These are phyloP conservation scores for Aschersonia sp. DNA, from an alignment of 2,329 filamentous ascomycete genomes.

Conservation along the genomic window DNA sequence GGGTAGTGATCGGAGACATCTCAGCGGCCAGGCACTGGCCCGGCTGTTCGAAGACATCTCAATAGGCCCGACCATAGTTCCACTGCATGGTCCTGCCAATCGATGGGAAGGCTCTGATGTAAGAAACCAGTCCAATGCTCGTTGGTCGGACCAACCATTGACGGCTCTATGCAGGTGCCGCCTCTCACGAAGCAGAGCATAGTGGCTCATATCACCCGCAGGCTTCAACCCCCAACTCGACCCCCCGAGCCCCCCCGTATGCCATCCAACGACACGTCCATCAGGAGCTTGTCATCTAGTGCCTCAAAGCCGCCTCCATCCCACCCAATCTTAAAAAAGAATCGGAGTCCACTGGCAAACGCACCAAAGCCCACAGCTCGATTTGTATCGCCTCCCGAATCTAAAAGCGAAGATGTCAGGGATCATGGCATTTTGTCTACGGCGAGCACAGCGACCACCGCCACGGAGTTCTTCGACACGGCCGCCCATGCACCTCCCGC, in stretches of 20 bases:
- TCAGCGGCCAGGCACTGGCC: conserved; percentile 39
- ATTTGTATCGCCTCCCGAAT: conserved; percentile 40
- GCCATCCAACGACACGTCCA: conserved; percentile 9
- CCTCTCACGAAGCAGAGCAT: conserved; percentile 15
- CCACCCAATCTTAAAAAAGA: conserved; percentile 47
- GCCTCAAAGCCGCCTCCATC: conserved; percentile 29
- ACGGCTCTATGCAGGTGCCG: conserved; percentile 9
- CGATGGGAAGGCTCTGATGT: conserved; percentile 38
- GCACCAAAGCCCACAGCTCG: conserved; percentile 44
- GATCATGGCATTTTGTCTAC: conserved; percentile 22
- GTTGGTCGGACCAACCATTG: background rate
- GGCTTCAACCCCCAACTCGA: conserved; percentile 4
- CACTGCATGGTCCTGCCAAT: conserved; percentile 36
- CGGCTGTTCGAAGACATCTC: conserved; percentile 43
- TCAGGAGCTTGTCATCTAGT: conserved; percentile 21
- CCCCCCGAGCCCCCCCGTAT: conserved; percentile 4
- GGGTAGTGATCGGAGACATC: conserved; percentile 38
- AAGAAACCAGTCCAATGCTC: background rate
- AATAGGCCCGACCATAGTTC: conserved; percentile 40
- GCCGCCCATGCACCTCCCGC: conserved; percentile 1
- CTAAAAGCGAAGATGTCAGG: conserved; percentile 25
- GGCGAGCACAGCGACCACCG: conserved; percentile 20
- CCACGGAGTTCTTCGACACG: conserved; percentile 14
- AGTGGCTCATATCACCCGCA: conserved; percentile 9
- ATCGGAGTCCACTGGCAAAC: conserved; percentile 34